These are phyloP conservation scores for Luffa aegyptiaca DNA, from an alignment of 306 rosid genomes.

Conservation along the genomic window DNA sequence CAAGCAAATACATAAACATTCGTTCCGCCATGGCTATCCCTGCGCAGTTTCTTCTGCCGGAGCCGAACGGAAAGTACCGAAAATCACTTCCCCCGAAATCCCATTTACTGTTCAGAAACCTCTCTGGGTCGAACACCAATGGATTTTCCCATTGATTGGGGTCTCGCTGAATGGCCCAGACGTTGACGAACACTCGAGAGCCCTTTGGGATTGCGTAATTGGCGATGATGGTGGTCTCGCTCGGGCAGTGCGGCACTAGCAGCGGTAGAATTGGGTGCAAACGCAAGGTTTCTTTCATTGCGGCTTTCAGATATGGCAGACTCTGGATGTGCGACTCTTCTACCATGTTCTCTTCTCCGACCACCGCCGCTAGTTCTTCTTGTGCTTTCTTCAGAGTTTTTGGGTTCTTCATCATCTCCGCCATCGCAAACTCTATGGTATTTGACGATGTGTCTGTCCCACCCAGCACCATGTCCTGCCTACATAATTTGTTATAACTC, in stretches of 20 bases:
- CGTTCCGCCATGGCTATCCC: slow-evolving; percentile 68
- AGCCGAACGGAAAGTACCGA: slow-evolving; percentile 60
- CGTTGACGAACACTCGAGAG: slow-evolving; percentile 40
- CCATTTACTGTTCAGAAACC: slow-evolving; percentile 40
- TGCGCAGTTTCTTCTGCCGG: slow-evolving; percentile 69
- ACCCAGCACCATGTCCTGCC: slow-evolving; percentile 59
- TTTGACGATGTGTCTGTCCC: slow-evolving; percentile 65
- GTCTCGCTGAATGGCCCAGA: slow-evolving; percentile 78
- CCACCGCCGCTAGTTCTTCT: slow-evolving; percentile 29
- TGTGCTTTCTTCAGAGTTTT: slow-evolving; percentile 31
- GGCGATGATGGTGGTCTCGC: slow-evolving; percentile 27
- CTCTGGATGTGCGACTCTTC: slow-evolving; percentile 57
- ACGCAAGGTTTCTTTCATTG: slow-evolving; percentile 60
- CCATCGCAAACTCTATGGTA: slow-evolving; percentile 51
- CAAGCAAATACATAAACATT: slow-evolving; percentile 33
- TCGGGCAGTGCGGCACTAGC: slow-evolving; percentile 46
- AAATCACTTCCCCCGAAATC: slow-evolving; percentile 56
- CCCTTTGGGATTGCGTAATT: slow-evolving; percentile 64
- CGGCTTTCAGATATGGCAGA: slow-evolving; percentile 47
- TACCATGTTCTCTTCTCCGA: slow-evolving; percentile 41
- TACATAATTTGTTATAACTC: background rate
- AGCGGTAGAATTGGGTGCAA: slow-evolving; percentile 51
- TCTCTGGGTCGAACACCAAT: slow-evolving; percentile 46
- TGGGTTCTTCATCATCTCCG: slow-evolving; percentile 42
- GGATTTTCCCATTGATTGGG: slow-evolving; percentile 54